Base-by-base conservation (phyloP, 2,329 filamentous ascomycete genomes). In the Cercospora sp. region DNA sequence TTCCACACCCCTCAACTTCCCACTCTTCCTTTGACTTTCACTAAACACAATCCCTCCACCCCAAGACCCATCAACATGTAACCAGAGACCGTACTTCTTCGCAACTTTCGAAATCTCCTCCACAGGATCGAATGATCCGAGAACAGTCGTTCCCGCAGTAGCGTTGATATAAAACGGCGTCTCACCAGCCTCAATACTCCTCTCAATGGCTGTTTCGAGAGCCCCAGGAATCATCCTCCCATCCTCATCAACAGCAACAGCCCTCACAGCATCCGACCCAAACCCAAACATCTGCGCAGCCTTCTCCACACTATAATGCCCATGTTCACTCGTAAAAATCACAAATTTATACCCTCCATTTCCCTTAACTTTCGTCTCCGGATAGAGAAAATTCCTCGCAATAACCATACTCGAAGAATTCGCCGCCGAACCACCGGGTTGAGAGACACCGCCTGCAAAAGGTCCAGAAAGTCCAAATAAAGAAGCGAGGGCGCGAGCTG, bases 81-180 rank as follows among this genome's bases (percentile, higher is more conserved):
- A 83, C 95, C 95, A 99, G 57, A 98, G 81, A 64, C 87, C 86
- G 76, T 93, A 85, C 67, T 85, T 84, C 71, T 87, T 85, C 81
- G 92, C 95, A 18, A 97, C 84, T 30, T 82, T 82, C 0, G 89
- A 85, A 70, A 97, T 89, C 2, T 85, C 86, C 12, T 84, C 79
- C 73, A 97, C 90, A 0, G 92, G 91, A 75, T 97, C 94, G 77
- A 90, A 99, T 0, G 91, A 93, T 16, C 95, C 95, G 70, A 94
- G 83, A 2, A 98, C 94, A 0, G 95, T 99, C 1, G 94, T 97
- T 18, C 95, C 95, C 0, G 95, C 94, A 0, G 95, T 98, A 5
- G 94, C 91, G 77, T 97, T 98, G 77, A 98, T 92, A 80, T 96
- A 97, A 69, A 99, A 91, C 0, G 95, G 94, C 0, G 91, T 95